A percentile compares a stretch with the other conserved stretches of the same genome.
Evolutionary conservation across 2,329 filamentous ascomycete species (phyloP).

Genomic region (Neopestalotiopsis sp.): DNA sequence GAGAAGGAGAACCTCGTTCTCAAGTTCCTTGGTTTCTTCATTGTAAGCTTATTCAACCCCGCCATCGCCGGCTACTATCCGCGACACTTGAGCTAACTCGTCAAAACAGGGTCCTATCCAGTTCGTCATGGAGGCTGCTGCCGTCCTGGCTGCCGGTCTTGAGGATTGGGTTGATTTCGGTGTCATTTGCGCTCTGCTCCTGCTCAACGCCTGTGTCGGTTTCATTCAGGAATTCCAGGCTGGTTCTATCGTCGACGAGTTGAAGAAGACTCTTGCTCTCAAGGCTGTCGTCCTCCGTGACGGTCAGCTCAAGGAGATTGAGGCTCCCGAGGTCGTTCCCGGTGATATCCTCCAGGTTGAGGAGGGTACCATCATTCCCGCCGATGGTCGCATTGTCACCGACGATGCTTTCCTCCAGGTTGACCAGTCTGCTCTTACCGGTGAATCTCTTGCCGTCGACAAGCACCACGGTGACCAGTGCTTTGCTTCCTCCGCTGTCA

Average conservation of each 20-base stretch:
- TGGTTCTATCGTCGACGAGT: slow-evolving; percentile 86
- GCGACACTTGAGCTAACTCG: not conserved
- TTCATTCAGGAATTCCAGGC: slow-evolving; percentile 92
- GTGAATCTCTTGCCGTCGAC: slow-evolving; percentile 89
- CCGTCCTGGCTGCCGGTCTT: slow-evolving; percentile 81
- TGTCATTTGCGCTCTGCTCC: slow-evolving; percentile 82
- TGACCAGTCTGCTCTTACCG: slow-evolving; percentile 90
- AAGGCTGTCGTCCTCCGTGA: slow-evolving; percentile 89
- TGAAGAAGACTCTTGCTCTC: slow-evolving; percentile 88
- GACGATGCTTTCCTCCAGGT: slow-evolving; percentile 86
- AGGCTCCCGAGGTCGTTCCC: slow-evolving; percentile 83
- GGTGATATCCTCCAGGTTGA: slow-evolving; percentile 91
- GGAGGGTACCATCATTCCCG: slow-evolving; percentile 90
- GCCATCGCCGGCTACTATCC: not conserved
- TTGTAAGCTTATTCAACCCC: not conserved
- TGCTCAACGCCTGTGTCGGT: slow-evolving; percentile 85
- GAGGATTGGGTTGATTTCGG: slow-evolving; percentile 92
- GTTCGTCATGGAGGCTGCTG: slow-evolving; percentile 91
- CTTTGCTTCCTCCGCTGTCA: slow-evolving; percentile 87
- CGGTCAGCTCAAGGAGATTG: slow-evolving; percentile 76
- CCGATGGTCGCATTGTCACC: slow-evolving; percentile 85
- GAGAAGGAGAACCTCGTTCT: slow-evolving; percentile 73
- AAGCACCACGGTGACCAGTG: slow-evolving; percentile 83
- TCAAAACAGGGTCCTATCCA: slow-evolving; percentile 74
- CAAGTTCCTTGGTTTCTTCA: slow-evolving; percentile 57